Base-by-base conservation (phyloP, 2,329 filamentous ascomycete genomes). In the Huntiella moniliformis region DNA sequence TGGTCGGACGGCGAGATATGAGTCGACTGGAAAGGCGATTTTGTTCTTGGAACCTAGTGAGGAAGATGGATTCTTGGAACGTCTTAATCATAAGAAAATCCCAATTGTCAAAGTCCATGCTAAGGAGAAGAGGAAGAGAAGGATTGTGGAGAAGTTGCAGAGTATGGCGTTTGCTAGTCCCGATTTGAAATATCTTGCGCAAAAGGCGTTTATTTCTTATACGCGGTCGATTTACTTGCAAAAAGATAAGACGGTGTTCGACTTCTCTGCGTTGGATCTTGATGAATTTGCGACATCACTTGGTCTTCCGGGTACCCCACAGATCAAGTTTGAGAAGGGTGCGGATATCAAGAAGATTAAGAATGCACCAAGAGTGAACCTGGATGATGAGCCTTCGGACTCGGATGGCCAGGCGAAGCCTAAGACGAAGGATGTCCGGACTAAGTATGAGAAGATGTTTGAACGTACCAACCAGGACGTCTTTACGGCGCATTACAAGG, bases 361-460 rank as follows among this genome's bases (percentile, higher is more conserved):
- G 69, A 94, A 95, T 55, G 82, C 82, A 1, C 76, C 85, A 6
- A 73, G 86, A 49, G 73, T 72, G 36, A 67, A 70, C 43, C 62
- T 83, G 40, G 78, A 77, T 3, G 71, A 70, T 31, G 64, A 63
- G 2, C 71, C 73, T 10, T 63, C 61, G 42, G 74, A 74, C 46
- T 68, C 74, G n/a, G 67, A 69, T 18, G 70, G 68, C 12, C 38
- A 50, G 33, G 65, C 67, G 53, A 63, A 67, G 50, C 76, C 73
- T 59, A 76, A 78, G 62, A 79, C 82, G 63, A 67, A 70, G 8
- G 73, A 77, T 54, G 83, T 94, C 13, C 75, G 86, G 51, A 98
- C 92, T 31, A 96, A 94, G 61, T 92, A 93, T 59, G 86, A 98
- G 61, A 80, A 85, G 54, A 96, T 98, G 91, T 95, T 96, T 61